Evolutionary conservation across 2,329 filamentous ascomycete genomes (phyloP).

Genomic region (Penicillium sp.): DNA sequence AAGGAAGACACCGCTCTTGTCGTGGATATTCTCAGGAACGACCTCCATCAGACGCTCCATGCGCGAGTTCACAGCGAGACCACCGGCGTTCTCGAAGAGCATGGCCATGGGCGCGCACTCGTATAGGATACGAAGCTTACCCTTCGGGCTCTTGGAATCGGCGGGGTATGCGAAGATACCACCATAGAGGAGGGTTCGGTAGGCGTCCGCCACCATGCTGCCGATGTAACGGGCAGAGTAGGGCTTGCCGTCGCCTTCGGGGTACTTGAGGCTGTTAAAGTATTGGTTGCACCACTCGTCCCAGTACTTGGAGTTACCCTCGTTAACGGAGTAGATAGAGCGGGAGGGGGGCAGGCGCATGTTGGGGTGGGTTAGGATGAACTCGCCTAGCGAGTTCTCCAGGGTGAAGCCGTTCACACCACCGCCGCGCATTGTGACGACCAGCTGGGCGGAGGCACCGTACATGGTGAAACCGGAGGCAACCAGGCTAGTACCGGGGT

Average conservation of each 20-base stretch:
- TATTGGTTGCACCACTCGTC: constrained; percentile 83
- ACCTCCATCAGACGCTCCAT: constrained; percentile 91
- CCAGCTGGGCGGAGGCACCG: constrained; percentile 91
- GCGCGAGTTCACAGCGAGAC: constrained; percentile 86
- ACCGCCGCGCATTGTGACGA: constrained; percentile 94
- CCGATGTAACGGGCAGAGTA: constrained; percentile 96
- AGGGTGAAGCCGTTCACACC: constrained; percentile 97
- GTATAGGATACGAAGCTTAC: constrained; percentile 95
- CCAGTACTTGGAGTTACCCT: constrained; percentile 98
- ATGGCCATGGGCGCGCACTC: constrained; percentile 99
- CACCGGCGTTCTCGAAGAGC: constrained; percentile 97
- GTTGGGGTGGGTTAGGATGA: constrained; percentile 95
- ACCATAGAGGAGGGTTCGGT: constrained; percentile 91
- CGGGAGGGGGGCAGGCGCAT: constrained; percentile 84
- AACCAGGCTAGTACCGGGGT: constrained; percentile 86
- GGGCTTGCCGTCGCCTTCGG: constrained; percentile 73
- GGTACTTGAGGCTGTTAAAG: constrained; percentile 86
- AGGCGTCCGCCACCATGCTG: constrained; percentile 97
- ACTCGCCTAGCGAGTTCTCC: constrained; percentile 95
- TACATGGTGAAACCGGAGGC: constrained; percentile 99
- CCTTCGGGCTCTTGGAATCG: constrained; percentile 98
- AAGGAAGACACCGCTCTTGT: constrained; percentile 93
- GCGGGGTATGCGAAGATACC: constrained; percentile 97
- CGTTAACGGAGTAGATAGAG: constrained; percentile 96
- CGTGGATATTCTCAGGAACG: constrained; percentile 89